Evolutionary conservation across 2,329 filamentous ascomycete species (phyloP), one percentile per base, ranked within the genome.

Genomic region (Pseudocercospora cruenta): DNA sequence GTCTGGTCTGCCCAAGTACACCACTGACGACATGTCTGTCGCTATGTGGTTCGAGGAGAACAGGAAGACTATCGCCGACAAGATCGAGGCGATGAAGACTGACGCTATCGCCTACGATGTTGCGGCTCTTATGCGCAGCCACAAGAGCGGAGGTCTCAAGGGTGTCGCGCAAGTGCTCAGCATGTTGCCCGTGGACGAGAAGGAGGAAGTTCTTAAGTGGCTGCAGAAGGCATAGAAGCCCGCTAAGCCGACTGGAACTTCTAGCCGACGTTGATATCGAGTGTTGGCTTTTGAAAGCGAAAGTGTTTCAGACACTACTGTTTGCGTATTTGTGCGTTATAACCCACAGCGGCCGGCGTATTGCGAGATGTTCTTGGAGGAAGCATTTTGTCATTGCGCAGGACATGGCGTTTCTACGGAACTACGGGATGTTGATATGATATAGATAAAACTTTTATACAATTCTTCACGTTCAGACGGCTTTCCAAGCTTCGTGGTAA

Each of bases 41-140:
- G 92, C 94, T 3, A 86, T 90, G 73, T 99, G 95, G 95, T 98
- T 97, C 78, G 95, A 99, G 85, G 90, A 94, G 82, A 95, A 98
- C 83, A 86, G 92, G 77, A 92, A 94, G 84, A 82, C 83, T 47
- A 88, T 99, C 59, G 86, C 91, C 69, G 87, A 90, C 69, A 96
- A 95, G 87, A 88, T 98, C 28, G 93, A 97, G 79, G 82, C 84
- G 12, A 84, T 98, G 75, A 95, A 93, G 86, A 86, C 87, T 4
- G 92, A 97, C 67, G 86, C 88, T 49, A 85, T 91, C 28, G 87
- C 88, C 5, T 84, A 85, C 64, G 89, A 92, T 74, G 87, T 93
- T 72, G 90, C 92, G 7, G 86, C 89, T 60, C 76, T 92, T 67
- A 81, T 92, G 76, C 83, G 88, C 71, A 84, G 85, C 63, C 88